Evolutionary conservation across 1,284 basidiomycete genomes (phyloP).

Genomic region (Trichosporon inkin): DNA sequence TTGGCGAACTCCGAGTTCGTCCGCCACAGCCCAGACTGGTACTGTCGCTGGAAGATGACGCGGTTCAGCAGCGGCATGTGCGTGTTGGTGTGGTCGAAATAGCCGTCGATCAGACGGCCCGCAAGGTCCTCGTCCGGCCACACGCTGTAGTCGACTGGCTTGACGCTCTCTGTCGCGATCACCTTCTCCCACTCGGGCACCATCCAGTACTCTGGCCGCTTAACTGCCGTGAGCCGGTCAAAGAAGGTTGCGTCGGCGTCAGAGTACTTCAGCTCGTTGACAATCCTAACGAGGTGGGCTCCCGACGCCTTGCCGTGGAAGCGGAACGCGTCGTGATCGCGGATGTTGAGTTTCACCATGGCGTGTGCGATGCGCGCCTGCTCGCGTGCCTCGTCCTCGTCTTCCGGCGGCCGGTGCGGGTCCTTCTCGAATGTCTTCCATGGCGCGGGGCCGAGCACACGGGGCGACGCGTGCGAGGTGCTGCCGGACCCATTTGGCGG

Average conservation of each 20-base stretch:
- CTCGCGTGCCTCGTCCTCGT: conserved; percentile 25
- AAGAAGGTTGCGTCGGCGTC: conserved; percentile 27
- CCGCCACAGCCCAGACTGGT: conserved; percentile 59
- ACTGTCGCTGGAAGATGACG: conserved; percentile 63
- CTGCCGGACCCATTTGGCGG: conserved; percentile 24
- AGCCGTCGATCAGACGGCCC: conserved; percentile 60
- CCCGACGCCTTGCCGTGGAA: conserved; percentile 72
- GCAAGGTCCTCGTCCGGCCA: conserved; percentile 59
- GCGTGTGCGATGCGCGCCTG: conserved; percentile 30
- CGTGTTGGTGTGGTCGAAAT: conserved; percentile 62
- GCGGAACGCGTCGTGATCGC: conserved; percentile 50
- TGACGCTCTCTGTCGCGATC: conserved; percentile 39
- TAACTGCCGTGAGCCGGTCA: conserved; percentile 31
- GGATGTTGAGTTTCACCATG: conserved; percentile 37
- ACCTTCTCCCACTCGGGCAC: conserved; percentile 49
- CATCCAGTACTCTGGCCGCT: conserved; percentile 46
- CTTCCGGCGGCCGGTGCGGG: conserved; percentile 29
- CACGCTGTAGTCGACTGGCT: conserved; percentile 37
- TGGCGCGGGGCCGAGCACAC: conserved; percentile 33
- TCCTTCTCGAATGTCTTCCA: conserved; percentile 39
- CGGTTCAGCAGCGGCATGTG: conserved; percentile 72
- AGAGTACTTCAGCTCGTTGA: conserved; percentile 61
- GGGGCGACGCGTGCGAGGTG: conserved; percentile 24
- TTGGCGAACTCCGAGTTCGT: conserved; percentile 62
- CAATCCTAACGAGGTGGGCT: conserved; percentile 61